Percentiles rank a stretch among this genome's conserved stretches.
phyloP scores from a whole-genome alignment of 345 rosid genomes.

The Acer yangbiense region DNA sequence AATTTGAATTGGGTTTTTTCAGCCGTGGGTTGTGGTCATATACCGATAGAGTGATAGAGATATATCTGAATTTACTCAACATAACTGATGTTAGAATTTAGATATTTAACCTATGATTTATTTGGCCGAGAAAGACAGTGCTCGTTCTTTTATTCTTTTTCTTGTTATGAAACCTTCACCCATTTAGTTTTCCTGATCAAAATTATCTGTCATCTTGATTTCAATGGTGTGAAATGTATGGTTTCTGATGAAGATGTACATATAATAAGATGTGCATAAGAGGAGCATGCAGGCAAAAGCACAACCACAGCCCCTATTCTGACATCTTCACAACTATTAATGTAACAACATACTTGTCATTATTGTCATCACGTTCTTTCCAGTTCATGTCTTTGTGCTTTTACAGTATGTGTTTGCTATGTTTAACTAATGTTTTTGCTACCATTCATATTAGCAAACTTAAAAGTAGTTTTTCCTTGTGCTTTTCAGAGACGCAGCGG shows the following conservation, averaged over 20 bases:
- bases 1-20: neutral
- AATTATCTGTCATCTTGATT: neutral
- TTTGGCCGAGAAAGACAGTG: neutral
- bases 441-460: neutral
- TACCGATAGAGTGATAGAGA: neutral
- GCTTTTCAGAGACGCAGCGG: conserved; percentile 63
- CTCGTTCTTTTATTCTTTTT: neutral
- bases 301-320: neutral
- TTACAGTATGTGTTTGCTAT: neutral
- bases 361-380: neutral
- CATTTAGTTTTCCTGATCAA: neutral
- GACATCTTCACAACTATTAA: conserved; percentile 1
- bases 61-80: neutral
- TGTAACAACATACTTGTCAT: neutral
- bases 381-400: conserved; percentile 15
- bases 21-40: neutral
- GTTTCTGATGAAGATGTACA: neutral
- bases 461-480: conserved; percentile 11
- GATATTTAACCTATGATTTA: neutral
- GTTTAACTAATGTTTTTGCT: neutral
- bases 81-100: neutral
- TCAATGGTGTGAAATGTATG: neutral
- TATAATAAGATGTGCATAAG: neutral
- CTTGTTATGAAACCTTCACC: neutral
- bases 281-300: neutral